A percentile compares a stretch with the other conserved stretches of the same genome.
Evolutionary conservation across 176 grass and related monocot species (phyloP).

Genomic region (Bothriochloa decipiens): DNA sequence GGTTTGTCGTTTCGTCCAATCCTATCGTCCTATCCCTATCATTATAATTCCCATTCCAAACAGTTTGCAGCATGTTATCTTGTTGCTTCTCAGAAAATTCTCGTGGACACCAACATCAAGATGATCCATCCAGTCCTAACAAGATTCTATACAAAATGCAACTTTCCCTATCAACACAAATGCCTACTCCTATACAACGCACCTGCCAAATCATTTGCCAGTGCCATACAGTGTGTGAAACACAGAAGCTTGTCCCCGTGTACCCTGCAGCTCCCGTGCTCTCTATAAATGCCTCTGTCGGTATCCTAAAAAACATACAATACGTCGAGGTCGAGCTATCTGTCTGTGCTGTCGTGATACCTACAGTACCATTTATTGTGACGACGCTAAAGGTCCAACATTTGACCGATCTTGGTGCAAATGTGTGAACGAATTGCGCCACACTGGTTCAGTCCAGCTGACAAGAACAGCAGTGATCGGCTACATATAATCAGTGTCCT

Average conservation of each 20-base stretch:
- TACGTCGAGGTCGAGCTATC: too few relatives aligned
- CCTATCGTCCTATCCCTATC: background rate
- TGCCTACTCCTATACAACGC: background rate
- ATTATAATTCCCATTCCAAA: background rate
- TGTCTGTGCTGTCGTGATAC: background rate
- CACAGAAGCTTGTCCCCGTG: conserved; percentile 37
- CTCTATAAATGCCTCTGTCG: conserved; percentile 1
- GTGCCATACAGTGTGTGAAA: conserved; percentile 33
- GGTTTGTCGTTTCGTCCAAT: background rate
- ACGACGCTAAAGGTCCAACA: conserved; percentile 6
- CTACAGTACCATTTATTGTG: background rate
- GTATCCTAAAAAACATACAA: too few relatives aligned
- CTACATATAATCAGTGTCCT: background rate
- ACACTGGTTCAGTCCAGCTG: background rate
- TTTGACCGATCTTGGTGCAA: too few relatives aligned
- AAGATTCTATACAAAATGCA: conserved; percentile 20
- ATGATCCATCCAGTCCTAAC: background rate
- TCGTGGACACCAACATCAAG: background rate
- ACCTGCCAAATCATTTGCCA: conserved; percentile 9
- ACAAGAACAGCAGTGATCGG: background rate
- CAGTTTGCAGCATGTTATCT: background rate
- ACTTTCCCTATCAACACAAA: conserved; percentile 17
- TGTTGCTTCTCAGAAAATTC: background rate
- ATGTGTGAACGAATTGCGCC: conserved; percentile 34
- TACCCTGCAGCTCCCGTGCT: background rate